Base-by-base conservation (phyloP, 2,329 filamentous ascomycete genomes). In the Botryotinia calthae region DNA sequence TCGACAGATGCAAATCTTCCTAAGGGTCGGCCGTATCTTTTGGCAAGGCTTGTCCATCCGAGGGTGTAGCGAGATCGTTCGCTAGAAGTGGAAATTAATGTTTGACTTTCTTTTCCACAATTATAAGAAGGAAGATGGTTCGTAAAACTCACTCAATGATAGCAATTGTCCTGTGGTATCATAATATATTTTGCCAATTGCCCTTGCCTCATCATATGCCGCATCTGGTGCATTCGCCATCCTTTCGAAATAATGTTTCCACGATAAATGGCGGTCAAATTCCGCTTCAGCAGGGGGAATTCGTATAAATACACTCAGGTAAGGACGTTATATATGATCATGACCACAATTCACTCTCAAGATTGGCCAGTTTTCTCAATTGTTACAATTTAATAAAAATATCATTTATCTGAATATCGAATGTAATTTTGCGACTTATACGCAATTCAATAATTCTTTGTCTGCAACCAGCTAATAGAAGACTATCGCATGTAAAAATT, bases 141-240 rank as follows among this genome's bases (percentile, higher is more conserved):
- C 14, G 28, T n/a, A 2, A 40, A n/a, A 1, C 56, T 61, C 34
- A 70, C 56, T 46, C 28, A 58, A 56, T n/a, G 56, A n/a, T 70
- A 70, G 31, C 16, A 70, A 62, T 62, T 70, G 67, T 18, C 67
- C 67, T n/a, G 67, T 70, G 9, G 56, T 70, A 51, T 70, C 67
- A 48, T 70, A 70, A 9, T 12, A 51, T 12, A 70, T n/a, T 28
- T 25, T 61, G 8, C 56, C 67, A 62, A 28, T 70, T 37, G 25
- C 6, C 16, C 54, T 59, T 42, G 66, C 66, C 22, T 58, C 34
- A 25, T 44, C 34, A 58, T 69, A 20, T 10, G 8, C 4, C 2
- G 1, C 9, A 65, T 28, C 12, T 42, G 34, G 10, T 37, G 10
- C 10, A 12, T 16, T 28, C 37, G 62, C 28, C 62, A 65, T 65